Conservation (phyloP, 768 basidiomycete genomes). For the Pleurotus sapidus region DNA sequence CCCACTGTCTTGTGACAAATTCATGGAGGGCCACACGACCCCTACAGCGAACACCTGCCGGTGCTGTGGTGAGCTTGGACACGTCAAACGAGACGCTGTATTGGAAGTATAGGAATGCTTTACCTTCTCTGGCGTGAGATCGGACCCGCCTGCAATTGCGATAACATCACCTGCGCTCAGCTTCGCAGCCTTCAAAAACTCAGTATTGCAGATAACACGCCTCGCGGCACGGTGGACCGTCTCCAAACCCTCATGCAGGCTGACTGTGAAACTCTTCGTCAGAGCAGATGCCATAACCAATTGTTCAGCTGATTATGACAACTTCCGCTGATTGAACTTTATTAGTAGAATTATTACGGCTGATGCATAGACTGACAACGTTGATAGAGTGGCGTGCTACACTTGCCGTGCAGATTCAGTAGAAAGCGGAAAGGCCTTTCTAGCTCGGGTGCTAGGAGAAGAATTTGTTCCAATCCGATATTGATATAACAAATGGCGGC, state of each 20-base stretch:
- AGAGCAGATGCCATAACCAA: conserved; percentile 18
- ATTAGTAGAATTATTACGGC: too few species aligned
- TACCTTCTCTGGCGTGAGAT: conserved; percentile 25
- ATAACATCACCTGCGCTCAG: conserved; percentile 70
- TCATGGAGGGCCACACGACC: conserved; percentile 72
- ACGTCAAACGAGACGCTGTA: not conserved
- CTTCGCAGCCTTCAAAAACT: conserved; percentile 57
- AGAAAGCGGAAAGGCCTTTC: too few species aligned
- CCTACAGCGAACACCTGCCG: conserved; percentile 64
- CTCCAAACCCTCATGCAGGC: conserved; percentile 30
- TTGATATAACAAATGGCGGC: too few species aligned
- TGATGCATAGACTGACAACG: not conserved
- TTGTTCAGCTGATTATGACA: too few species aligned
- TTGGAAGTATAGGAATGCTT: conserved; percentile 5
- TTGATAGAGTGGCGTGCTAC: too few species aligned
- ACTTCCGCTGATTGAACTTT: too few species aligned
- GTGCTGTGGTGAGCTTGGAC: conserved; percentile 13
- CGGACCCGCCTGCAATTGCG: conserved; percentile 44
- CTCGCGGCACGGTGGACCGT: conserved; percentile 49
- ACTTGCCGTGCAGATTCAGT: too few species aligned
- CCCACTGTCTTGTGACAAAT: conserved; percentile 58
- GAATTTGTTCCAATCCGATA: too few species aligned
- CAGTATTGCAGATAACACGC: conserved; percentile 63
- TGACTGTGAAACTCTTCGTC: conserved; percentile 38
- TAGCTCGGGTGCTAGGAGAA: too few species aligned